A percentile compares a stretch with the other conserved stretches of the same genome.
Conservation (phyloP, 2,329 filamentous ascomycete species). For the Verticillium longisporum region DNA sequence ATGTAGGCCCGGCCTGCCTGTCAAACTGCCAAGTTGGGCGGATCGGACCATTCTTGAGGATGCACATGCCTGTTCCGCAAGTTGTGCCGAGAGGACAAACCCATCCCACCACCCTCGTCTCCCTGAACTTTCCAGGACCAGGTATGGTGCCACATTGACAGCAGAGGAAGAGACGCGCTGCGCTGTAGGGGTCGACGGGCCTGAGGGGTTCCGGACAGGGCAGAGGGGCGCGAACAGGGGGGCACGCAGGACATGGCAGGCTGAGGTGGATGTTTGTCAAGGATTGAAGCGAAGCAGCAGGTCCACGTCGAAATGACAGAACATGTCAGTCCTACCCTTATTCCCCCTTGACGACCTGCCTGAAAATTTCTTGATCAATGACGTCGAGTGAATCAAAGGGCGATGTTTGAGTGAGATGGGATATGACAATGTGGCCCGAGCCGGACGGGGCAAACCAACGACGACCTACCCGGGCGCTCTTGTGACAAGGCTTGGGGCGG, state of each 20-base stretch:
- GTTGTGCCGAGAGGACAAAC: neutral
- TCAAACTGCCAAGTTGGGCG: neutral
- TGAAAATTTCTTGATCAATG: neutral
- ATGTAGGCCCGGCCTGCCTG: neutral
- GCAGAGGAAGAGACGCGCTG: neutral
- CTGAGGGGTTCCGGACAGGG: neutral
- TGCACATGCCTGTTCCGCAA: neutral
- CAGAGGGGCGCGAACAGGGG: neutral
- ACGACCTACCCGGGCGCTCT: neutral
- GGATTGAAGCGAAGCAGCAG: neutral
- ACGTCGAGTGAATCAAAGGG: neutral
- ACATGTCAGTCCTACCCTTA: neutral
- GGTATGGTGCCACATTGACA: neutral
- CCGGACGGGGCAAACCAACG: neutral
- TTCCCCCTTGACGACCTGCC: neutral
- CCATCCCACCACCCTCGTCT: neutral
- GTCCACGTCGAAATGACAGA: neutral
- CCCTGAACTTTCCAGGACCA: neutral
- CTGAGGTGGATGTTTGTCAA: neutral
- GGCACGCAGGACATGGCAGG: neutral
- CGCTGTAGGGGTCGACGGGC: neutral
- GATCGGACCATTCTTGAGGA: neutral
- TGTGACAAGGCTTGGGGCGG: neutral
- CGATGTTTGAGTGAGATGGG: neutral
- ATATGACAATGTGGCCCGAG: neutral